These are phyloP conservation scores for Ogataea thermomethanolica DNA, from an alignment of 805 yeast genomes.

Conservation along the genomic window DNA sequence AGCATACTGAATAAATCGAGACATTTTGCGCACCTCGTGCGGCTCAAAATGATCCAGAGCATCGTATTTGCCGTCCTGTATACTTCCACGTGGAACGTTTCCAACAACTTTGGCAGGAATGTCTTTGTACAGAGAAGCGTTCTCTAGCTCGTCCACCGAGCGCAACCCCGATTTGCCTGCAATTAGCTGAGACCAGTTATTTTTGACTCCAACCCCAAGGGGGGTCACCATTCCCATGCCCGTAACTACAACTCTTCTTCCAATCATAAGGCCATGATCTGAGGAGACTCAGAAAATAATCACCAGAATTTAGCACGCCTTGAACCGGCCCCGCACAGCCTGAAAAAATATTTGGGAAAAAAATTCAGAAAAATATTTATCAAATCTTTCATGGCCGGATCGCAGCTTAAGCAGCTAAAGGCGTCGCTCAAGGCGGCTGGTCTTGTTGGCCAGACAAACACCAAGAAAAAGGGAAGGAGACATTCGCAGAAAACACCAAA, in stretches of 20 bases:
- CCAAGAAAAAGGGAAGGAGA: conserved; percentile 52
- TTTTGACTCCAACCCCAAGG: conserved; percentile 63
- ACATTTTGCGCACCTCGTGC: conserved; percentile 56
- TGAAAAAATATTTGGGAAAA: conserved; percentile 2
- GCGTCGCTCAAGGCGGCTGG: conserved; percentile 76
- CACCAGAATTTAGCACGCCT: background rate
- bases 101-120: conserved; percentile 1
- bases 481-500: conserved; percentile 49
- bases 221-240: conserved; percentile 90
- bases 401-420: conserved; percentile 80
- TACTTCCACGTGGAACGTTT: conserved; percentile 40
- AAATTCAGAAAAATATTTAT: conserved; percentile 2
- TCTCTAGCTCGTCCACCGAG: conserved; percentile 45
- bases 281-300: background rate
- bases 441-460: conserved; percentile 79
- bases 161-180: conserved; percentile 55
- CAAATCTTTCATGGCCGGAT: conserved; percentile 54
- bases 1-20: conserved; percentile 75
- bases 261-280: conserved; percentile 8
- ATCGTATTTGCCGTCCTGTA: conserved; percentile 48
- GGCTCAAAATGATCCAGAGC: conserved; percentile 45
- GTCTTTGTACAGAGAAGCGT: conserved; percentile 43
- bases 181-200: conserved; percentile 53
- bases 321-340: conserved; percentile 5
- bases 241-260: conserved; percentile 78